These are phyloP conservation scores for Calonectria pseudoreteaudii DNA, from an alignment of 2,329 filamentous ascomycete species.

Conservation along the genomic window DNA sequence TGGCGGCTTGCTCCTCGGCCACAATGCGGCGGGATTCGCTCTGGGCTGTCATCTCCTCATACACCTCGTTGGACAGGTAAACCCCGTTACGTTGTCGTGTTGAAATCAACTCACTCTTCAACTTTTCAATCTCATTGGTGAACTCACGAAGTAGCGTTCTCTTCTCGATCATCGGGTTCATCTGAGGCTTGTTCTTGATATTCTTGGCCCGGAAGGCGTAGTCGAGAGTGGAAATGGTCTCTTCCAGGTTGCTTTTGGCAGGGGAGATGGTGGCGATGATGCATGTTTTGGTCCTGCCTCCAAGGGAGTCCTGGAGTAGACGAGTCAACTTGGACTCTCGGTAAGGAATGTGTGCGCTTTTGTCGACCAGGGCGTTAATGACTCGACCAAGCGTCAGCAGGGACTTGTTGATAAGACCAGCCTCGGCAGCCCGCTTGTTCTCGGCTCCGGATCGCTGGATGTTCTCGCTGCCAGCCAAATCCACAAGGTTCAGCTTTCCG, in stretches of 20 bases:
- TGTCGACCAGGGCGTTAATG: slow-evolving; percentile 96
- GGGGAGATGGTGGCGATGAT: slow-evolving; percentile 98
- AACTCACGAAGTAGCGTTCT: slow-evolving; percentile 93
- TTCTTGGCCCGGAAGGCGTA: slow-evolving; percentile 99
- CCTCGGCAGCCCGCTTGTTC: slow-evolving; percentile 96
- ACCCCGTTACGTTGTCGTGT: slow-evolving; percentile 95
- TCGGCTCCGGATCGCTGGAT: slow-evolving; percentile 97
- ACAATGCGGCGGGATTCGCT: slow-evolving; percentile 93
- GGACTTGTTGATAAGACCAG: slow-evolving; percentile 98
- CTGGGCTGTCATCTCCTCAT: slow-evolving; percentile 90
- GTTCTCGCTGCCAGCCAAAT: slow-evolving; percentile 97
- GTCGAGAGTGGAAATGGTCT: slow-evolving; percentile 97
- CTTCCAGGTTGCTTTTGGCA: slow-evolving; percentile 93
- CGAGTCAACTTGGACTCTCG: slow-evolving; percentile 97
- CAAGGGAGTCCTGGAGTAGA: slow-evolving; percentile 94
- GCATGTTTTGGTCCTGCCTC: slow-evolving; percentile 95
- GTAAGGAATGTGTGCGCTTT: slow-evolving; percentile 87
- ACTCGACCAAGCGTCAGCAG: slow-evolving; percentile 93
- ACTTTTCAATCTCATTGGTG: slow-evolving; percentile 90
- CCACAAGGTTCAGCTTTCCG: slow-evolving; percentile 95
- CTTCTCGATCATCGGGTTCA: slow-evolving; percentile 93
- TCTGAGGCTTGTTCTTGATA: slow-evolving; percentile 96
- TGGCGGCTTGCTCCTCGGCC: slow-evolving; percentile 90
- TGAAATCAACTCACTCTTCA: slow-evolving; percentile 93
- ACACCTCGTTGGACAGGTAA: slow-evolving; percentile 88